A percentile compares a stretch with the other conserved stretches of the same genome.
These are phyloP conservation scores for Candida peoriensis DNA, from an alignment of 805 yeast genomes.

Conservation along the genomic window DNA sequence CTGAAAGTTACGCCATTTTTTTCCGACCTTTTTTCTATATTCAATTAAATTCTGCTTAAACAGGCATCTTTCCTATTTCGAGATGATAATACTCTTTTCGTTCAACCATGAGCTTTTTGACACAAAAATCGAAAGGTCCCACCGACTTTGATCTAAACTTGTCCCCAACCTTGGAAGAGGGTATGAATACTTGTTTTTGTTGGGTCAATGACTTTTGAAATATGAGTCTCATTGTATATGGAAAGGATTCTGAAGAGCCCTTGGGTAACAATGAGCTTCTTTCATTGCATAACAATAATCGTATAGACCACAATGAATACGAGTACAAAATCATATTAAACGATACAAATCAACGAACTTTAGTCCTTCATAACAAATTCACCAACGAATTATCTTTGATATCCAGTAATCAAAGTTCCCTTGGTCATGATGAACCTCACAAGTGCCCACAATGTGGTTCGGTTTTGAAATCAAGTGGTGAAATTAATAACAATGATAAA, in stretches of 20 bases:
- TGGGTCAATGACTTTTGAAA: not conserved
- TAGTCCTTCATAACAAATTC: constrained; percentile 8
- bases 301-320: not conserved
- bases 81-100: not conserved
- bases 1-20: not conserved
- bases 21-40: not conserved
- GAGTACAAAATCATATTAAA: constrained; percentile 4
- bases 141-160: not conserved
- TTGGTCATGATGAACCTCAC: not conserved
- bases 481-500: too few relatives aligned
- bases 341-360: constrained; percentile 1
- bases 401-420: not conserved
- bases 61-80: not conserved
- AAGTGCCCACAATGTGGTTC: too few relatives aligned
- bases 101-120: constrained; percentile 1
- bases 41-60: not conserved
- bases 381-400: constrained; percentile 6
- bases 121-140: constrained; percentile 2
- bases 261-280: not conserved
- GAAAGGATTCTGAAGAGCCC: not conserved
- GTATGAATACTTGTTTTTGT: not conserved
- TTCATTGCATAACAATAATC: not conserved
- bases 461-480: too few relatives aligned
- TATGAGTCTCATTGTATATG: constrained; percentile 6
- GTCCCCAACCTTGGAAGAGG: not conserved